Evolutionary conservation across 73 alveolate genomes (phyloP).

Genomic region (Paramecium octaurelia): DNA sequence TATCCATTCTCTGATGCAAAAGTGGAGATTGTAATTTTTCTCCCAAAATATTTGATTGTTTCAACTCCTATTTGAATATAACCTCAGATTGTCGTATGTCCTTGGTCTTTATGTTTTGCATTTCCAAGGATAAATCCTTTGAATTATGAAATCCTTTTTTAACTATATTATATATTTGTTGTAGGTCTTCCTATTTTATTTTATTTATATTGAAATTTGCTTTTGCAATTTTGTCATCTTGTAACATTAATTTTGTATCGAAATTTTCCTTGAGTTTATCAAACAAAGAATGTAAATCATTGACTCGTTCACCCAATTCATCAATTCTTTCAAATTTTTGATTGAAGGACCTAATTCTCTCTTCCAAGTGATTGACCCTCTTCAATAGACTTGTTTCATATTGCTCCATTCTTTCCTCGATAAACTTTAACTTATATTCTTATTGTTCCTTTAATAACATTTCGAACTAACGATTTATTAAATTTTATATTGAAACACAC

Average conservation of each 20-base stretch:
- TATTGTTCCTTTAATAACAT: neutral
- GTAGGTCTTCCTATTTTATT: neutral
- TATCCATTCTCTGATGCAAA: neutral
- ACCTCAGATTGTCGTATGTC: neutral
- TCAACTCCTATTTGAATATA: neutral
- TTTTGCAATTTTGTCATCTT: neutral
- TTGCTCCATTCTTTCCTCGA: neutral
- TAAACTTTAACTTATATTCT: neutral
- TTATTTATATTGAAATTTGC: neutral
- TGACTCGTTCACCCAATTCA: neutral
- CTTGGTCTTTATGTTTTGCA: neutral
- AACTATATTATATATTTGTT: neutral
- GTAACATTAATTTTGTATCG: neutral
- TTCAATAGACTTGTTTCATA: neutral
- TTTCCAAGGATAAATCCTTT: neutral
- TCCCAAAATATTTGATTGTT: neutral
- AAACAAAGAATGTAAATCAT: neutral
- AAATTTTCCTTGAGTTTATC: neutral
- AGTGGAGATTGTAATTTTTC: neutral
- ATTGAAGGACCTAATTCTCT: neutral
- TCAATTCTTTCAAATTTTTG: conserved; percentile 23
- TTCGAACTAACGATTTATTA: neutral
- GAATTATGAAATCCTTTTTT: neutral
- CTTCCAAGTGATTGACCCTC: neutral
- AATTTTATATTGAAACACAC: neutral